Percentiles rank a stretch among this genome's conserved stretches.
These are phyloP conservation scores for Populus trichocarpa DNA, from an alignment of 441 rosid genomes.

Conservation along the genomic window DNA sequence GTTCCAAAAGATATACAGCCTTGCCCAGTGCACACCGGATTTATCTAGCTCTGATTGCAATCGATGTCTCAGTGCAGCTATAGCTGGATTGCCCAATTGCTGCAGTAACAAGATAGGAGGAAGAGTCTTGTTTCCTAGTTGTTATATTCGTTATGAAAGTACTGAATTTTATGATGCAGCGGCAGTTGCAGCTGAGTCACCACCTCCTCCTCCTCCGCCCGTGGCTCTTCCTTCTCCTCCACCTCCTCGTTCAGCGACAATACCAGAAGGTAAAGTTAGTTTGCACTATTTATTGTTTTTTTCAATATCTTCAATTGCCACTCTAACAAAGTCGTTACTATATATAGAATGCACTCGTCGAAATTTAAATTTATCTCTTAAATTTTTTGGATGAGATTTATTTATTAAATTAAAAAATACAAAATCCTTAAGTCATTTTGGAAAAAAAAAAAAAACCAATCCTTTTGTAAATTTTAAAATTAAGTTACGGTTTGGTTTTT, in stretches of 20 bases:
- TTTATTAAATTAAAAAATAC: too few species aligned
- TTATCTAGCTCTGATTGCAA: constrained; percentile 28
- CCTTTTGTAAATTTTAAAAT: too few species aligned
- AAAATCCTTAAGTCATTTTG: too few species aligned
- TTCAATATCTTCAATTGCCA: neutral
- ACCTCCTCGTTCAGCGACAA: constrained; percentile 5
- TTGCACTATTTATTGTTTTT: neutral
- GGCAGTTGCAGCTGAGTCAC: neutral
- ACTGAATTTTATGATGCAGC: constrained; percentile 22
- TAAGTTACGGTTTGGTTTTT: too few species aligned
- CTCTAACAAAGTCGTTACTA: too few species aligned
- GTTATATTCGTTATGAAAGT: constrained; percentile 36
- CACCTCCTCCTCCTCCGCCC: neutral
- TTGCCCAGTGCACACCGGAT: constrained; percentile 55
- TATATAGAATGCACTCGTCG: too few species aligned
- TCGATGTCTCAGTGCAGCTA: constrained; percentile 23
- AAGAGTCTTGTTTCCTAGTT: constrained; percentile 33
- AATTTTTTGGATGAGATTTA: too few species aligned
- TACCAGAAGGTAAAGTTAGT: constrained; percentile 2
- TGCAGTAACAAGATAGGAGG: constrained; percentile 30
- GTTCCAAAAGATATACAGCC: constrained; percentile 26
- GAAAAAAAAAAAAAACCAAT: too few species aligned
- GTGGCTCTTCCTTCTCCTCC: neutral
- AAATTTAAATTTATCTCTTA: too few species aligned
- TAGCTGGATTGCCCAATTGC: constrained; percentile 3